Conservation (phyloP, 1,284 basidiomycete species). For the Naganishia cerealis region DNA sequence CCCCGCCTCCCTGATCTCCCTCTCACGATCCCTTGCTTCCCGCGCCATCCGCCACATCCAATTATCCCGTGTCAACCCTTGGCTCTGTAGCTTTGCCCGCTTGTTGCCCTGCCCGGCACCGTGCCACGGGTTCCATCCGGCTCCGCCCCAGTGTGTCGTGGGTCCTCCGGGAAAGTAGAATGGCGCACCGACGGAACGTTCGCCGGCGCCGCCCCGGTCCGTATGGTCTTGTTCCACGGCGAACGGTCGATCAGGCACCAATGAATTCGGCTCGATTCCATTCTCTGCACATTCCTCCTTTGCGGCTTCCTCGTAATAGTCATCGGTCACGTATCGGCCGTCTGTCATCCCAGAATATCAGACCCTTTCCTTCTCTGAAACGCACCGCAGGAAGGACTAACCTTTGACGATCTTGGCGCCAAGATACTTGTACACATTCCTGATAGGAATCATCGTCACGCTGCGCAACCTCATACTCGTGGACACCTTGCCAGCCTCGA, state of each 20-base stretch:
- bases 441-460: conserved; percentile 87
- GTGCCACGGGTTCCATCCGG: conserved; percentile 78
- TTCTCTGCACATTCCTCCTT: conserved; percentile 68
- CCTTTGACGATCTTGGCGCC: conserved; percentile 85
- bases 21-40: conserved; percentile 64
- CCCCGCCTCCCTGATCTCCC: conserved; percentile 65
- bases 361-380: background rate
- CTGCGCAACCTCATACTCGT: conserved; percentile 72
- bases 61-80: conserved; percentile 77
- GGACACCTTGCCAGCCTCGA: conserved; percentile 67
- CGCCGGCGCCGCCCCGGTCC: conserved; percentile 33
- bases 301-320: conserved; percentile 87
- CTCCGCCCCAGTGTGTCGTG: conserved; percentile 79
- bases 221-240: conserved; percentile 28
- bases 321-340: conserved; percentile 85
- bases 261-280: conserved; percentile 71
- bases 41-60: conserved; percentile 81
- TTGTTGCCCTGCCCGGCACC: conserved; percentile 73
- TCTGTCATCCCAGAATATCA: conserved; percentile 57
- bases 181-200: conserved; percentile 42
- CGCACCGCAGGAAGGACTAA: conserved; percentile 53
- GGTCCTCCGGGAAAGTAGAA: conserved; percentile 80
- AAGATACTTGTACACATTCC: conserved; percentile 91
- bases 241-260: conserved; percentile 71
- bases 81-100: conserved; percentile 54